Conservation (phyloP, 2,329 filamentous ascomycete genomes). For the Alternaria sp. region DNA sequence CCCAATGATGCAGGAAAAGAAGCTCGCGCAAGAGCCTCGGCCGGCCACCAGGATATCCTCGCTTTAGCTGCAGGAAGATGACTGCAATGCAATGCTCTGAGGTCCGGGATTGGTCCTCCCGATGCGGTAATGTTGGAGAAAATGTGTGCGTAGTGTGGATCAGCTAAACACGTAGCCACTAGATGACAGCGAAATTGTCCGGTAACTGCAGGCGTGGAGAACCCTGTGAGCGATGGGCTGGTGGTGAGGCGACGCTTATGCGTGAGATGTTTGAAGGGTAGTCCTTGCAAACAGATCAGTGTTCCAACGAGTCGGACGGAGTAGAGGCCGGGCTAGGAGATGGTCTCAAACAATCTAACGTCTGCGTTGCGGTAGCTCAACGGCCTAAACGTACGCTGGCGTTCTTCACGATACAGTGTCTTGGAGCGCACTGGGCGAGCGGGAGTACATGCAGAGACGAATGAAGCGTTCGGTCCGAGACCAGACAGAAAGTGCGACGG, state of each 20-base stretch:
- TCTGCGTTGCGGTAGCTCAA: slow-evolving; percentile 42
- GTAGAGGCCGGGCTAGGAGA: slow-evolving; percentile 36
- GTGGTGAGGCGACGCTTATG: slow-evolving; percentile 42
- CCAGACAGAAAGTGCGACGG: slow-evolving; percentile 47
- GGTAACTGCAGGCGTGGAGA: slow-evolving; percentile 48
- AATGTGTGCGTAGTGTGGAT: slow-evolving; percentile 36
- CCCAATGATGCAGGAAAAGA: slow-evolving; percentile 43
- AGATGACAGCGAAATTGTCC: slow-evolving; percentile 41
- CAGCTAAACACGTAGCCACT: slow-evolving; percentile 43
- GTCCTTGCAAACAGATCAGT: slow-evolving; percentile 46
- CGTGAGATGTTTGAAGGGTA: slow-evolving; percentile 45
- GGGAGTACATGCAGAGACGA: slow-evolving; percentile 42
- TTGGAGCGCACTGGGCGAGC: slow-evolving; percentile 42
- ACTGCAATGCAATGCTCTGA: slow-evolving; percentile 32
- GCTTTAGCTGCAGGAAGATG: slow-evolving; percentile 47
- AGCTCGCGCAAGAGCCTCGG: slow-evolving; percentile 49
- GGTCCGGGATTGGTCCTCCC: slow-evolving; percentile 46
- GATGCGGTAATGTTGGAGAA: slow-evolving; percentile 50
- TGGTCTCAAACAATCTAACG: slow-evolving; percentile 49
- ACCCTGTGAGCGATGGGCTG: slow-evolving; percentile 36
- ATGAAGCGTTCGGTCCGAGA: slow-evolving; percentile 50
- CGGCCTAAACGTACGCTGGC: slow-evolving; percentile 44
- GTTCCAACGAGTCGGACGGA: slow-evolving; percentile 42
- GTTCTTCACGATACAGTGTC: slow-evolving; percentile 36
- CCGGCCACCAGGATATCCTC: slow-evolving; percentile 51